Conservation (phyloP, 2,329 filamentous ascomycete genomes). For the Coniella vitis region DNA sequence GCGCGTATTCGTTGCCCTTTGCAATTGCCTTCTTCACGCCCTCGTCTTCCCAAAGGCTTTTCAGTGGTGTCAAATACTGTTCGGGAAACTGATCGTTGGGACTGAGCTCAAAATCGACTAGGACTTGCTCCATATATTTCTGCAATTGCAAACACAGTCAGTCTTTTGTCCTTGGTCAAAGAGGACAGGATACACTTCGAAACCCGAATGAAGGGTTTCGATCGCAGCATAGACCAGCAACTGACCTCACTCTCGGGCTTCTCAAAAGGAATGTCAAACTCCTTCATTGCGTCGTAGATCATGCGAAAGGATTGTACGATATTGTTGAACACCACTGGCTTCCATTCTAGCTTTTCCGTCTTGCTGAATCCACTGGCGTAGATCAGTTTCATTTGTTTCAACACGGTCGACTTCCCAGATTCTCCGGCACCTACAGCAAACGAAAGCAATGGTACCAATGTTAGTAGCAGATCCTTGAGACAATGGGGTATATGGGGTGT, state of each 20-base stretch:
- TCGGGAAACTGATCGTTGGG: conserved; percentile 73
- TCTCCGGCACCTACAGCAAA: conserved; percentile 66
- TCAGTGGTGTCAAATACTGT: conserved; percentile 75
- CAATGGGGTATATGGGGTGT: no score
- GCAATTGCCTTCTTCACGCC: conserved; percentile 83
- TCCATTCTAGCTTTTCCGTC: conserved; percentile 86
- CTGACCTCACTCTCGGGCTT: conserved; percentile 72
- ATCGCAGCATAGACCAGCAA: conserved; percentile 1
- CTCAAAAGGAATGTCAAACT: conserved; percentile 73
- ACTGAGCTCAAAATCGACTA: conserved; percentile 74
- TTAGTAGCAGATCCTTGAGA: no score
- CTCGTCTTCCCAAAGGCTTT: conserved; percentile 72
- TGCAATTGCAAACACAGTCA: conserved; percentile 29
- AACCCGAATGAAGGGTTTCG: no score
- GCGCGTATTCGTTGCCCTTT: conserved; percentile 92
- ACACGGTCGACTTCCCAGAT: conserved; percentile 90
- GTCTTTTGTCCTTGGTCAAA: not conserved
- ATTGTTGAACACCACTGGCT: conserved; percentile 93
- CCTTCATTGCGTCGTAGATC: conserved; percentile 84
- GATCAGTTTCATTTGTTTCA: conserved; percentile 99
- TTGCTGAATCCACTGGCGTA: conserved; percentile 88
- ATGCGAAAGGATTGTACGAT: conserved; percentile 87
- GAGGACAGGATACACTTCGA: no score
- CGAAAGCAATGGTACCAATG: not conserved
- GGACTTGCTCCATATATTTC: conserved; percentile 72